Evolutionary conservation across 805 yeast species (phyloP), one percentile per base, ranked within the genome.

Genomic region (Kuraishia borneana): DNA sequence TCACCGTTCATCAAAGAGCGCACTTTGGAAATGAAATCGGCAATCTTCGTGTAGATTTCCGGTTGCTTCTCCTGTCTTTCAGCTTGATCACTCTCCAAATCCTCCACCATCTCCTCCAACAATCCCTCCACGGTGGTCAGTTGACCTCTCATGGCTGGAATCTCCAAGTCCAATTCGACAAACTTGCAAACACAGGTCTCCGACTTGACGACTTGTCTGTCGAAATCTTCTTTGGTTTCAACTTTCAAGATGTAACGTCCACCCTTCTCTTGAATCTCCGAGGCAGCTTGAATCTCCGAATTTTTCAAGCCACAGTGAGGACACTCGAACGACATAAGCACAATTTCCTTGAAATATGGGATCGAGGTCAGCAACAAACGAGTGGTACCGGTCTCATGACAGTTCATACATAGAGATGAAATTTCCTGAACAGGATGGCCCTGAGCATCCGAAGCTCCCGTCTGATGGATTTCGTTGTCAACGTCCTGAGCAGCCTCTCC

Each of bases 371-470:
- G 63, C 29, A 92, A 64, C 54, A 92, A 56, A 44, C 94, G 63
- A 4, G 98, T 92, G 35, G 65, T 65, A 39, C 99, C 99, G 37
- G 74, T 70, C 44, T 89, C 63, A 42, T 78, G 83, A 58, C 99
- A 92, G 64, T 83, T 84, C 96, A 92, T 88, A 63, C 99, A 92
- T 26, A 92, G 61, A 6, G 96, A 85, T 52, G 89, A 89, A 42
- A 92, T 73, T 55, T 92, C 97, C 54, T 88, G 96, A 14, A 92
- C 95, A 2, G 96, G 94, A 45, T 85, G 92, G 4, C 96, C 96
- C 54, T 76, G 78, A 7, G 81, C 79, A 53, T 85, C 96, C 4
- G 61, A 61, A 18, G 88, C 89, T 17, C 92, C 95, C 1, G 94
- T 83, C 25, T 68, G 58, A 37, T 63, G 65, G 30, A 81, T 65